These are phyloP conservation scores for Phlebiopsis flavidoalba DNA, from an alignment of 768 basidiomycete species.

Conservation along the genomic window DNA sequence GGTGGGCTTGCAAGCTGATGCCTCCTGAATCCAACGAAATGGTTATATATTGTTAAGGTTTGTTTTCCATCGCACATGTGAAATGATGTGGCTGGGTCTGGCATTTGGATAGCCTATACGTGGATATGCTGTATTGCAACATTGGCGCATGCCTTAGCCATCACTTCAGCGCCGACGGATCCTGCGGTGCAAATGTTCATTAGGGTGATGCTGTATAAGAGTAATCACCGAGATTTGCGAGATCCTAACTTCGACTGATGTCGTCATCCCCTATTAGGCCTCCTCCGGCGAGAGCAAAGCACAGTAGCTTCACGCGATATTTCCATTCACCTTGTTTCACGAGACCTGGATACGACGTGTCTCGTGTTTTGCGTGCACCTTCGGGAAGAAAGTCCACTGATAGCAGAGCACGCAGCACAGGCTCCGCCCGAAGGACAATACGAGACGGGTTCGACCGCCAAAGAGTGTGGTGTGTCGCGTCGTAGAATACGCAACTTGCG, in stretches of 20 bases:
- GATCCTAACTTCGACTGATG: not conserved
- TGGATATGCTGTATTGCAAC: constrained; percentile 41
- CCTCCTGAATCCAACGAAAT: constrained; percentile 31
- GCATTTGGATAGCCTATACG: constrained; percentile 33
- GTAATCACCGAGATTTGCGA: constrained; percentile 4
- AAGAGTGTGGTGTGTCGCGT: constrained; percentile 22
- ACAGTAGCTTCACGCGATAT: constrained; percentile 24
- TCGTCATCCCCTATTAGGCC: constrained; percentile 28
- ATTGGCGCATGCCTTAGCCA: constrained; percentile 39
- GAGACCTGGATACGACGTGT: constrained; percentile 26
- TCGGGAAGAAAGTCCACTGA: constrained; percentile 18
- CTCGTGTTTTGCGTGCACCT: constrained; percentile 26
- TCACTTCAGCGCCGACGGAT: constrained; percentile 44
- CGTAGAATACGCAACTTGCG: constrained; percentile 22
- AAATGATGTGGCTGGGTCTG: not conserved
- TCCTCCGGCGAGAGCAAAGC: constrained; percentile 31
- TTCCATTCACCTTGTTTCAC: constrained; percentile 34
- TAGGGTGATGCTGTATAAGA: constrained; percentile 36
- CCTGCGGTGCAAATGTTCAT: constrained; percentile 38
- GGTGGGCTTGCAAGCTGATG: constrained; percentile 42
- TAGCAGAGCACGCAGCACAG: constrained; percentile 17
- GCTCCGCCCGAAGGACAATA: constrained; percentile 16
- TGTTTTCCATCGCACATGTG: not conserved
- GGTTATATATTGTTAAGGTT: constrained; percentile 41
- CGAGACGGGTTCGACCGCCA: constrained; percentile 20